Base-by-base conservation (phyloP, 805 yeast genomes). In the Clavispora santaluciae region DNA sequence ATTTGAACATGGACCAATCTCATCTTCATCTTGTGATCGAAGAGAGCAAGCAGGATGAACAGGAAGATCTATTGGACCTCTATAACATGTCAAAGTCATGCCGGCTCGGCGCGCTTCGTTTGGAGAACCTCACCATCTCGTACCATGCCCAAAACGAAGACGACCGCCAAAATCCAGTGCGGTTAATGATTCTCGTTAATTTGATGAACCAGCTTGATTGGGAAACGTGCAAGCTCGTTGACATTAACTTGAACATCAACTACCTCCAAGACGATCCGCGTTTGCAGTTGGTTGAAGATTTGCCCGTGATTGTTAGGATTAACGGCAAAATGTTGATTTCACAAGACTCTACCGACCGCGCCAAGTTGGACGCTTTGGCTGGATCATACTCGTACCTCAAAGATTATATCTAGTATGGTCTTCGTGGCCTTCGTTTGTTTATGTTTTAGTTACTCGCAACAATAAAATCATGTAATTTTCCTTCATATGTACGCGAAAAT, bases 181-280 rank as follows among this genome's bases (percentile, higher is more conserved):
- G 53, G 17, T 24, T 49, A 31, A 46, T 41, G 40, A 38, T 41
- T 3, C 15, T 49, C 17, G 33, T 35, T 21, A 40, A 36, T 30
- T 41, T 49, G 28, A 39, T 49, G 40, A 28, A 35, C 30, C 51
- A 46, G 40, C 18, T 49, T 18, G 38, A 49, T 26, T 49, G 52
- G 52, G 42, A 30, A 17, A 7, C 22, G 28, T 48, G 49, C 38
- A 28, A 18, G 23, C 15, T 22, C 5, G 39, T 42, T 6, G 40
- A 40, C 24, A 38, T 49, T 29, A 28, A 38, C 22, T 40, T 49
- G 36, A 25, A 45, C 38, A 34, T 45, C 21, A 45, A 45, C 38
- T 41, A 45, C 26, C 13, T 45, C 16, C 38, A 38, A 20, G 38
- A 36, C 17, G 46, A 48, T 29, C 43, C 40, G 2, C 39, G 48